Percentiles rank a stretch among this genome's conserved stretches.
phyloP scores from a whole-genome alignment of 768 basidiomycete genomes.

The Leucocoprinus sp. region DNA sequence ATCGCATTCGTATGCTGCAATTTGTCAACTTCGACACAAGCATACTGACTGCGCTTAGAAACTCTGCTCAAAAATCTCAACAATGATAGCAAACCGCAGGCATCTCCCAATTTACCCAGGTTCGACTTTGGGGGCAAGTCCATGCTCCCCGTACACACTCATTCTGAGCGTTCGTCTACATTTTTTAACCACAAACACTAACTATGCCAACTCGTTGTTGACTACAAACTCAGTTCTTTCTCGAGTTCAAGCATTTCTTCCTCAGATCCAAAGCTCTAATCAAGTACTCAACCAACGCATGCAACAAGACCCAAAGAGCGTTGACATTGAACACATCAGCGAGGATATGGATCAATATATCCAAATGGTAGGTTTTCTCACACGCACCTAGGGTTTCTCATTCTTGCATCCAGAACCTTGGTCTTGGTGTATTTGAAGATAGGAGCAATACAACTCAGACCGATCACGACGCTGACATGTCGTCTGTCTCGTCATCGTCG shows the following conservation, averaged over 20 bases:
- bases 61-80: constrained; percentile 33
- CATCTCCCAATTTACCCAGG: constrained; percentile 15
- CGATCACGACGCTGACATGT: constrained; percentile 24
- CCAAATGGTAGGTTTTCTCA: constrained; percentile 46
- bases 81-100: constrained; percentile 14
- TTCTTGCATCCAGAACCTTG: constrained; percentile 41
- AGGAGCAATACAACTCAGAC: constrained; percentile 16
- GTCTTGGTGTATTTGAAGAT: constrained; percentile 53
- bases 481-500: constrained; percentile 18
- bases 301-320: constrained; percentile 40
- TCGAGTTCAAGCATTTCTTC: constrained; percentile 60
- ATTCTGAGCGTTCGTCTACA: constrained; percentile 38
- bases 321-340: constrained; percentile 64
- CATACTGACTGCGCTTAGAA: constrained; percentile 20
- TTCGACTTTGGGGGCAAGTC: constrained; percentile 32
- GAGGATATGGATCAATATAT: constrained; percentile 45
- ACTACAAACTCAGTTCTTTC: constrained; percentile 44
- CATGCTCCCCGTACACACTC: constrained; percentile 31
- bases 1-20: constrained; percentile 13
- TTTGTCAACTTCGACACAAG: background rate
- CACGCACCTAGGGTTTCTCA: background rate
- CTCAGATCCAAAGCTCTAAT: constrained; percentile 59
- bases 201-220: background rate
- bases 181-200: background rate
- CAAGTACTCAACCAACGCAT: constrained; percentile 38